These are phyloP conservation scores for Mycena citricolor DNA, from an alignment of 1,284 basidiomycete species.

Conservation along the genomic window DNA sequence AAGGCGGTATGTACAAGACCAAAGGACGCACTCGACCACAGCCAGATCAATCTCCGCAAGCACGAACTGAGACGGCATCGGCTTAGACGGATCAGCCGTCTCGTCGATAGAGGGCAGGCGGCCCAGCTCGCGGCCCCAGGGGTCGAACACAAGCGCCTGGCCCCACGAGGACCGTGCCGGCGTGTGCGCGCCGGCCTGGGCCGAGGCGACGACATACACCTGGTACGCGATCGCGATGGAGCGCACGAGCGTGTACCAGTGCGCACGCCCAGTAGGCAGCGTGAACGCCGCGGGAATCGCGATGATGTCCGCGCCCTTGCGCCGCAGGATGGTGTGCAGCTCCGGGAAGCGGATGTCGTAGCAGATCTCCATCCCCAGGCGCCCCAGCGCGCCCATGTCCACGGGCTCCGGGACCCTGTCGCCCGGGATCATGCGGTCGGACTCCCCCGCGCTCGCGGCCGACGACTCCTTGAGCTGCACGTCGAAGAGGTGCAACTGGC, in stretches of 20 bases:
- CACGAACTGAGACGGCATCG: constrained; percentile 20
- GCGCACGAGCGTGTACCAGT: constrained; percentile 22
- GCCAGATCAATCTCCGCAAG: constrained; percentile 18
- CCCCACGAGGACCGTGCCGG: constrained; percentile 20
- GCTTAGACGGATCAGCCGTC: constrained; percentile 10
- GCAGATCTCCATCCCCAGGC: constrained; percentile 22
- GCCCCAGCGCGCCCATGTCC: constrained; percentile 18
- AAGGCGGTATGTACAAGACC: background rate
- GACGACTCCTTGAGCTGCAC: constrained; percentile 16
- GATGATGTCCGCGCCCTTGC: constrained; percentile 20
- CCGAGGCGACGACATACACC: constrained; percentile 21
- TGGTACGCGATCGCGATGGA: constrained; percentile 21
- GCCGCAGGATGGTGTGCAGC: constrained; percentile 21
- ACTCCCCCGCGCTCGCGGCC: constrained; percentile 10
- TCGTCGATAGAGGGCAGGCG: constrained; percentile 23
- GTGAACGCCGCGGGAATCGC: constrained; percentile 22
- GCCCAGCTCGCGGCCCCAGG: constrained; percentile 21
- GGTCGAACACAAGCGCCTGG: constrained; percentile 23
- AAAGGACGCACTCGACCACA: constrained; percentile 12
- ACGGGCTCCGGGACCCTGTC: constrained; percentile 14
- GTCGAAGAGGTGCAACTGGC: constrained; percentile 21
- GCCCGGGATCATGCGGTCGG: constrained; percentile 17
- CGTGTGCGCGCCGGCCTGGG: constrained; percentile 22
- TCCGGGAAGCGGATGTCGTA: constrained; percentile 24
- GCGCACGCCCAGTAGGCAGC: constrained; percentile 21